Percentiles rank a stretch among this genome's conserved stretches.
Evolutionary conservation across 805 yeast species (phyloP).

Genomic region (Lachancea dasiensis): DNA sequence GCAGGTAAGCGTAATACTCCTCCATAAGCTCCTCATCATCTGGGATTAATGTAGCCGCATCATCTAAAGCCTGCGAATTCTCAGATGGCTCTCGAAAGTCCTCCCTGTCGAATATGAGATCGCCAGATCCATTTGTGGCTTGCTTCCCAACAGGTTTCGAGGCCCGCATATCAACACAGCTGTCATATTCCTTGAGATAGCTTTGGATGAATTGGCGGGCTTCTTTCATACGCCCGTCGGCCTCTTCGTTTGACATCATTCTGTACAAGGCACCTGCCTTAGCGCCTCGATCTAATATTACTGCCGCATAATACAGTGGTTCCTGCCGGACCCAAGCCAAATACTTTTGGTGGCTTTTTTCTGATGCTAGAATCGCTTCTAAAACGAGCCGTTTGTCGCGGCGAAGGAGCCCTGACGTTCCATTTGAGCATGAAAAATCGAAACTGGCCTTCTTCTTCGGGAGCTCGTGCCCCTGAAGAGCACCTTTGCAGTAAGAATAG

Average conservation of each 20-base stretch:
- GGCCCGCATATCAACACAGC: constrained; percentile 2
- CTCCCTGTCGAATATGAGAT: background rate
- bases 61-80: background rate
- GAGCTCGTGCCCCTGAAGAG: constrained; percentile 2
- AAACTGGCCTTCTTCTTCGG: constrained; percentile 2
- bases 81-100: background rate
- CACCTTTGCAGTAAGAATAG: constrained; percentile 4
- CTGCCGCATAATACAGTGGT: constrained; percentile 9
- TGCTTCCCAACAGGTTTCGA: background rate
- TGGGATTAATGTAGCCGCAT: background rate
- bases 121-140: background rate
- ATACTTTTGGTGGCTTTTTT: constrained; percentile 4
- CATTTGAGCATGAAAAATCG: constrained; percentile 9
- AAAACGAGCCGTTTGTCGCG: constrained; percentile 7
- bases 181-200: constrained; percentile 3
- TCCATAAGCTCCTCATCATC: constrained; percentile 4
- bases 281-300: constrained; percentile 11
- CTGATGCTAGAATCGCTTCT: constrained; percentile 6
- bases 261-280: constrained; percentile 5
- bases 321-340: constrained; percentile 3
- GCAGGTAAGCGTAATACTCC: background rate
- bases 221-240: background rate
- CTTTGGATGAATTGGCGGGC: constrained; percentile 2
- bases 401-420: constrained; percentile 1
- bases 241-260: constrained; percentile 6